Conservation (phyloP, 1,284 basidiomycete species). For the Coniferiporia weirii region DNA sequence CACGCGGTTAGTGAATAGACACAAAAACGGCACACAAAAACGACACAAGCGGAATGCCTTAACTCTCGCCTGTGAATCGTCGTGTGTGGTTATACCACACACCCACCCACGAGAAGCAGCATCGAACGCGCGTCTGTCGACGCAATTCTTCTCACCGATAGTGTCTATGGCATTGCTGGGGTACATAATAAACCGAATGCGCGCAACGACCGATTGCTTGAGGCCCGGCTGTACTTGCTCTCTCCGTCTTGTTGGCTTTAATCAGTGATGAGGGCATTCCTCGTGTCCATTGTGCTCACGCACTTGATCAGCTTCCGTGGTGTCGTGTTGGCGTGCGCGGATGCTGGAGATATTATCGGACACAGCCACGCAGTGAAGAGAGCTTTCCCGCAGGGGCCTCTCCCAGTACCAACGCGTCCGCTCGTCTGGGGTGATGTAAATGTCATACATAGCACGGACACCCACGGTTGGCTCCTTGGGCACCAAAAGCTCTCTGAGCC, state of each 20-base stretch:
- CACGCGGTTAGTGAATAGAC: background rate
- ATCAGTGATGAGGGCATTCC: background rate
- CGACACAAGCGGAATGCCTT: background rate
- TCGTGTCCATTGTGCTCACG: background rate
- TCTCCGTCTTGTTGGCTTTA: too few species aligned
- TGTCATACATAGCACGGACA: constrained; percentile 77
- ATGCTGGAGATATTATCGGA: constrained; percentile 19
- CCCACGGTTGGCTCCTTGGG: constrained; percentile 75
- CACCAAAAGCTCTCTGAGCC: constrained; percentile 65
- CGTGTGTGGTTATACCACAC: background rate
- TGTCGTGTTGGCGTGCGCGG: background rate
- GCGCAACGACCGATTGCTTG: too few species aligned
- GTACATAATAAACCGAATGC: background rate
- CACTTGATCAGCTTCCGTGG: background rate
- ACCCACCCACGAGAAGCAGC: background rate
- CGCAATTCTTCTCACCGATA: background rate
- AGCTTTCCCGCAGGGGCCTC: constrained; percentile 36
- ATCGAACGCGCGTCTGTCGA: background rate
- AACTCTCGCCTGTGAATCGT: background rate
- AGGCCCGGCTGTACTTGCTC: too few species aligned
- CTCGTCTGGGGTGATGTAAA: constrained; percentile 78
- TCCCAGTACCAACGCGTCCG: constrained; percentile 52
- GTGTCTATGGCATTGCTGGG: background rate
- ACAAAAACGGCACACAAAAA: background rate
- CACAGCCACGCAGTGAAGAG: constrained; percentile 38